Evolutionary conservation across 129 eudicot genomes (phyloP), one percentile per base, ranked within the genome.

Genomic region (Flaveria linearis): DNA sequence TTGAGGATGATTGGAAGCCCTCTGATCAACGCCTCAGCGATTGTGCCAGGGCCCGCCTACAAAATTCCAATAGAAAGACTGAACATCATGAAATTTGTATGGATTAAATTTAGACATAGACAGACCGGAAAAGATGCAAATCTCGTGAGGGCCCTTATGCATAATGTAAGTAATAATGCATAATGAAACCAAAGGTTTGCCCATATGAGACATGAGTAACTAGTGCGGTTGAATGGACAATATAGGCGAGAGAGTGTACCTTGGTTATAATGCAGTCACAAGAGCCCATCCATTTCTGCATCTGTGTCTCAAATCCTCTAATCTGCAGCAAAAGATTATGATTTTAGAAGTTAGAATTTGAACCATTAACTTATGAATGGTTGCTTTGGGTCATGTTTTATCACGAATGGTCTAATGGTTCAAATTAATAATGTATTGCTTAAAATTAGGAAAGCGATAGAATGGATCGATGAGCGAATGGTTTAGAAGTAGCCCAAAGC

Each of bases 281-380:
- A 74, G 97, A 90, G 9, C 92, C 98, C 98, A 93, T 93, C 97
- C 97, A 93, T 80, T 93, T 93, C 82, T 88, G 91, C 98, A 93
- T 93, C 9, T 90, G 96, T 46, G 88, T 93, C 83, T 93, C 96
- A 68, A 88, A 93, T 39, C 98, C 97, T 87, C 92, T 87, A 73
- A 93, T 49, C 98, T 93, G 68, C 49, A 74, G 75, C 43, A 9
- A 53, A 69, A 76, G 23, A 65, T 58, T 13, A 57, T 10, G 7
- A 58, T 57, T 57, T 57, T 57, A 20, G 33, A 57, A 22, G 64
- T 57, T 57, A 4, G 20, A 57, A 9, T 55, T 55, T 9, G 0
- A 17, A 6, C 4, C 61, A 18, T 17, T 55, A 17, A 55, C 25
- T 55, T 55, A n/a, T 2, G 57, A 51, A 16, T 15, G 7, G 17